These are phyloP conservation scores for Lepidium campestre DNA, from an alignment of 441 rosid genomes.

Conservation along the genomic window DNA sequence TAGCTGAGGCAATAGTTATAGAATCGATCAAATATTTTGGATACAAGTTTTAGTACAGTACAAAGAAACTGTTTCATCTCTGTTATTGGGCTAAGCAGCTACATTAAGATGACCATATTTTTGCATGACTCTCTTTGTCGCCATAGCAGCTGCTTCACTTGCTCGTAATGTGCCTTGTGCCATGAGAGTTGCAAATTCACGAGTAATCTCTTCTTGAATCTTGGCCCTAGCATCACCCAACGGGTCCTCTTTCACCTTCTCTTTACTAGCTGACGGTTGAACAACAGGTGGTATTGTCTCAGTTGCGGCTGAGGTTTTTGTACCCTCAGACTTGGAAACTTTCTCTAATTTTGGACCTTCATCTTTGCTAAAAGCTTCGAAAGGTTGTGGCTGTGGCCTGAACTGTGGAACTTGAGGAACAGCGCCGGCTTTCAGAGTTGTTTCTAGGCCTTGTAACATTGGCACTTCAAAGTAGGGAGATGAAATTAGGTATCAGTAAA, in stretches of 20 bases:
- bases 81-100: constrained; percentile 20
- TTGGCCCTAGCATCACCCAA: constrained; percentile 72
- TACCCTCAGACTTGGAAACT: constrained; percentile 11
- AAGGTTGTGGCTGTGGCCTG: constrained; percentile 37
- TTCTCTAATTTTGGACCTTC: constrained; percentile 20
- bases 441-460: constrained; percentile 80
- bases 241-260: constrained; percentile 41
- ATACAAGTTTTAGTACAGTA: not conserved
- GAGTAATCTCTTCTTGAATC: constrained; percentile 81
- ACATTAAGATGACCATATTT: constrained; percentile 57
- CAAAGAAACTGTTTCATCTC: not conserved
- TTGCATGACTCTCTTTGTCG: constrained; percentile 82
- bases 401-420: constrained; percentile 88
- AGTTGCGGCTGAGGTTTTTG: not conserved
- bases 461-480: constrained; percentile 54
- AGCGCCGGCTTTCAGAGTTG: constrained; percentile 74
- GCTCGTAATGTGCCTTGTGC: constrained; percentile 72
- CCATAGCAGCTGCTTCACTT: constrained; percentile 88
- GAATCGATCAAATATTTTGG: not conserved
- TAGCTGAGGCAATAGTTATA: not conserved
- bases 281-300: constrained; percentile 27
- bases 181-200: constrained; percentile 77
- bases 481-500: not conserved
- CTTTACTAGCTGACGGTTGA: constrained; percentile 29
- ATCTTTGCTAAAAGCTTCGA: constrained; percentile 22